Percentiles rank a stretch among this genome's conserved stretches.
Conservation (phyloP, 2,329 filamentous ascomycete genomes). For the Chaetomium strumarium region DNA sequence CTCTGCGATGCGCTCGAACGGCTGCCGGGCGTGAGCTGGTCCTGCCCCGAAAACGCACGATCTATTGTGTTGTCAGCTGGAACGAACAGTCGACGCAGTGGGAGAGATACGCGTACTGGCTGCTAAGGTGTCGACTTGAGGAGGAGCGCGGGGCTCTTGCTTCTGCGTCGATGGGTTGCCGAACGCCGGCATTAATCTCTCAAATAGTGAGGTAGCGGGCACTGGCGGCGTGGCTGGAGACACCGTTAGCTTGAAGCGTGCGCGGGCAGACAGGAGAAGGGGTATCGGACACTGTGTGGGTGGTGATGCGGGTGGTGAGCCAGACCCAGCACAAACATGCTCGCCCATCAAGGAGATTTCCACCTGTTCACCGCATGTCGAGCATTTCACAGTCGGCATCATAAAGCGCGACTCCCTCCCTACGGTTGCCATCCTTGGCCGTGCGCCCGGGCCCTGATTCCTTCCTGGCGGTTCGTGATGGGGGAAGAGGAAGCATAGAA, state of each 20-base stretch:
- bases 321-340: constrained; percentile 58
- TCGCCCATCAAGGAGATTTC: constrained; percentile 83
- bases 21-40: constrained; percentile 59
- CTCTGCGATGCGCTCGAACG: constrained; percentile 50
- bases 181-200: constrained; percentile 33
- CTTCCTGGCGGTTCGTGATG: constrained; percentile 4
- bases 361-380: constrained; percentile 68
- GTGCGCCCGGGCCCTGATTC: constrained; percentile 4
- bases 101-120: constrained; percentile 40
- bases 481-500: constrained; percentile 6
- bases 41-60: constrained; percentile 47
- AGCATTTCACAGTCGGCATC: constrained; percentile 83
- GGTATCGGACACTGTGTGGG: constrained; percentile 41
- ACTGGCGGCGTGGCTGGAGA: constrained; percentile 34
- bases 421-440: constrained; percentile 39
- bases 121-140: constrained; percentile 46
- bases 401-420: constrained; percentile 58
- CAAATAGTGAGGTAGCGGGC: constrained; percentile 28
- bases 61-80: constrained; percentile 41
- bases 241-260: constrained; percentile 17
- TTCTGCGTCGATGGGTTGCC: constrained; percentile 30
- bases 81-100: background rate
- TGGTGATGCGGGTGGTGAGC: constrained; percentile 32
- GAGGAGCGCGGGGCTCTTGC: constrained; percentile 37
- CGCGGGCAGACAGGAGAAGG: background rate